Base-by-base conservation (phyloP, 2,329 filamentous ascomycete genomes). In the Dothistroma pini region DNA sequence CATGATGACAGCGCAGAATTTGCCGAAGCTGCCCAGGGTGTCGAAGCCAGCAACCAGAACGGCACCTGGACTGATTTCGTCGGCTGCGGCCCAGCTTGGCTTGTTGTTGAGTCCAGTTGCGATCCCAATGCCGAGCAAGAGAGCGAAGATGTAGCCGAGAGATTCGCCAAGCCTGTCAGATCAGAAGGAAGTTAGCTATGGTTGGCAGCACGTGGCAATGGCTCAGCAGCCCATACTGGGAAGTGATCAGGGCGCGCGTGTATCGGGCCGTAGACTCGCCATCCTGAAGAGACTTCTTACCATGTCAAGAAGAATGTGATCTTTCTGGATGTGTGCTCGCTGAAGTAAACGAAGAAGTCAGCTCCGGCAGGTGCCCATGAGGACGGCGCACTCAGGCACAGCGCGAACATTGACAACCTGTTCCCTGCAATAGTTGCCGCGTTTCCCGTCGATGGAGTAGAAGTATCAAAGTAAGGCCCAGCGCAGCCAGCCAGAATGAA, bases 291-390 rank as follows among this genome's bases (percentile, higher is more conserved):
- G 3, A 29, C 25, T 29, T 29, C 25, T 29, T 29, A 29, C 25
- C 72, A 71, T 2, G 77, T 78, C 55, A 75, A 69, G 3, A 70
- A 58, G 65, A 77, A 79, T 22, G 71, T 75, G 35, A 71, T 69
- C 65, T 72, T 74, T 54, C 71, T 71, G 52, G 70, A 72, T 11
- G 75, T 75, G 10, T 71, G 66, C 6, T 74, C 70, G 1, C 76
- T 75, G 49, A 77, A 77, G 62, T 79, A 78, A 53, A 79, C 77
- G 59, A 76, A 79, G 64, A 76, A 78, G 63, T 79, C 77, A 32
- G 61, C 62, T 47, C 77, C 70, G 2, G 69, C 68, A 9, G 72
- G 66, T 0, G 75, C 75, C 31, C 77, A 58, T 2, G 59, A 52
- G 22, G 48, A 55, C 2, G 64, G 60, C 9, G 63, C 58, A 14